These are phyloP conservation scores for Malassezia psittaci DNA, from an alignment of 1,284 basidiomycete genomes.

Conservation along the genomic window DNA sequence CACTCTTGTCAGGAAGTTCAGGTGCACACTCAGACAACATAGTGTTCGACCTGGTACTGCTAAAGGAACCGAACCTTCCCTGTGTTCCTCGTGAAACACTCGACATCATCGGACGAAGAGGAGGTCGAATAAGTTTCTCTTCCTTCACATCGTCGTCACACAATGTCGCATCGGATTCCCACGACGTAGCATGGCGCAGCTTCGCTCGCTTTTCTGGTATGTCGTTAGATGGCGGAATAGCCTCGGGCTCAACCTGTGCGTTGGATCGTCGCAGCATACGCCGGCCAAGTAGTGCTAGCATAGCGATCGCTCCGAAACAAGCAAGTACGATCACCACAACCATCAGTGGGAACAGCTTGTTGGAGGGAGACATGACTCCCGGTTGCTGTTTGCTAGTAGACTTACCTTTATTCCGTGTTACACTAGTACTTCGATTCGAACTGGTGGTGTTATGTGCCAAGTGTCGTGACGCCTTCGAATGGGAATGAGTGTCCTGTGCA, in stretches of 20 bases:
- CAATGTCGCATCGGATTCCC: slow-evolving; percentile 3
- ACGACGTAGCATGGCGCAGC: background rate
- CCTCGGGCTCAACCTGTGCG: background rate
- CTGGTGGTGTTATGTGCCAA: too few species aligned
- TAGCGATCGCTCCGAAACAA: background rate
- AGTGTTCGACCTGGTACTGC: background rate
- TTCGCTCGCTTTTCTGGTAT: slow-evolving; percentile 4
- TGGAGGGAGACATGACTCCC: slow-evolving; percentile 3
- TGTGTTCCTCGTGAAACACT: slow-evolving; percentile 5
- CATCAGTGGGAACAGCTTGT: slow-evolving; percentile 9
- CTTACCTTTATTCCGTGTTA: too few species aligned
- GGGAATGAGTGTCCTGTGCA: background rate
- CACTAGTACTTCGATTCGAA: too few species aligned
- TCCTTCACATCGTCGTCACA: background rate
- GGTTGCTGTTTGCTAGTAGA: background rate
- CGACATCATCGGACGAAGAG: slow-evolving; percentile 4
- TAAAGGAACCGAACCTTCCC: background rate
- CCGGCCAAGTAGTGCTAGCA: background rate
- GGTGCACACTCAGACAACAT: background rate
- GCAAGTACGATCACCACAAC: slow-evolving; percentile 1
- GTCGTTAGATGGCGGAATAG: too few species aligned
- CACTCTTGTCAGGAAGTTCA: background rate
- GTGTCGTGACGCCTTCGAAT: too few species aligned
- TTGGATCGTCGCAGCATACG: background rate
- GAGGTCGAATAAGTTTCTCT: background rate